These are phyloP conservation scores for Botrytis elliptica DNA, from an alignment of 2,329 filamentous ascomycete genomes.

Conservation along the genomic window DNA sequence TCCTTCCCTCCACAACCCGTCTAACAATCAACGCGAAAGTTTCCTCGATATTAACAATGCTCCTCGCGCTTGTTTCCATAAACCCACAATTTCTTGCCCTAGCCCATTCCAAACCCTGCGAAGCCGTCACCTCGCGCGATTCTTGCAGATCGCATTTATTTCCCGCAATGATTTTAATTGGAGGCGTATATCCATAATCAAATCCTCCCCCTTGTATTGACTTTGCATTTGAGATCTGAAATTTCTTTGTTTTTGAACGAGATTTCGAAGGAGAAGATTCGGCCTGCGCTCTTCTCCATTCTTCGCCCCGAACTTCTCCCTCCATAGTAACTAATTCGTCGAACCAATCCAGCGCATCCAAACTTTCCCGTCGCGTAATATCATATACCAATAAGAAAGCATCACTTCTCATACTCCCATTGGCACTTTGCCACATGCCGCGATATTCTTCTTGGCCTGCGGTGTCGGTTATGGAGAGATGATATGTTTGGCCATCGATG, in stretches of 20 bases:
- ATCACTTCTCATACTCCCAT: slow-evolving; percentile 74
- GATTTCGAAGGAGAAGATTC: neutral
- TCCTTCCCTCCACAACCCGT: slow-evolving; percentile 54
- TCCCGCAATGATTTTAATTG: slow-evolving; percentile 79
- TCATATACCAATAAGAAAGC: slow-evolving; percentile 87
- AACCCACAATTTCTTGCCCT: slow-evolving; percentile 71
- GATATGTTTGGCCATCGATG: slow-evolving; percentile 75
- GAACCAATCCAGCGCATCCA: slow-evolving; percentile 74
- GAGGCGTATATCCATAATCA: slow-evolving; percentile 41
- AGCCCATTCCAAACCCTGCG: slow-evolving; percentile 75
- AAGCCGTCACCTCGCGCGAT: slow-evolving; percentile 65
- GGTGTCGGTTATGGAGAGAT: slow-evolving; percentile 77
- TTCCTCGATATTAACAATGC: slow-evolving; percentile 87
- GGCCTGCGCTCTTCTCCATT: neutral
- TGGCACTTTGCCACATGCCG: slow-evolving; percentile 66
- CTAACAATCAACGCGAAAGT: slow-evolving; percentile 72
- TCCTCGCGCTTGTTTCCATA: slow-evolving; percentile 83
- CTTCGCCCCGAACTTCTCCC: slow-evolving; percentile 8
- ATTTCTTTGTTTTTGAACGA: slow-evolving; percentile 58
- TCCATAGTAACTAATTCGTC: slow-evolving; percentile 77
- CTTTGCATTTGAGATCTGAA: slow-evolving; percentile 49
- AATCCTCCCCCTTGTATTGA: slow-evolving; percentile 13
- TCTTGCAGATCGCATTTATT: slow-evolving; percentile 84
- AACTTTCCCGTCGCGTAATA: slow-evolving; percentile 68
- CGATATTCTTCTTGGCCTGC: slow-evolving; percentile 90